Base-by-base conservation (phyloP, 1,284 basidiomycete species). In the Sporisorium scitamineum region DNA sequence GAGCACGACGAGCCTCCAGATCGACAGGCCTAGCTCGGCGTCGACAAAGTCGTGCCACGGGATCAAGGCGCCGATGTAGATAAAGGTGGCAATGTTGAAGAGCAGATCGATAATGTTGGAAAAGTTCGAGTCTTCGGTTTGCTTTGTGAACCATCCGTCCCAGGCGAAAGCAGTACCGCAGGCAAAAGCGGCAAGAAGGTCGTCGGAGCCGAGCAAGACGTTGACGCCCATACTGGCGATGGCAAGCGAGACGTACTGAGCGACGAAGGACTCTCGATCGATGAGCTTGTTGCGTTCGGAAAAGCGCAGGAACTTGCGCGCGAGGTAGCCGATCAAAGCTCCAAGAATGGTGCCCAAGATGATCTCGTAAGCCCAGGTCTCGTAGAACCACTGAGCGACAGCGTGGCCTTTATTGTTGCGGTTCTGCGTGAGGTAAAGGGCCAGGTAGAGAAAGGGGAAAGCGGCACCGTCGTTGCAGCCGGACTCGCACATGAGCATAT, bases 111-210 rank as follows among this genome's bases (percentile, higher is more conserved):
- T 94, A 80, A 99, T 96, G 86, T 93, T 95, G 78, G 92, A 94
- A 88, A 99, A 99, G 78, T 95, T 92, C 32, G 83, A 84, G 62
- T 82, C 80, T 61, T 97, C 95, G 2, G 95, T 99, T 79, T 97
- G 95, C 78, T 92, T 90, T 88, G 97, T 97, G 88, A 97, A 97
- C 71, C 95, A 83, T 27, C 81, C 87, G 79, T 99, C 96, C 96
- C 96, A 99, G 0, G 95, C 97, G 84, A 98, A 99, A 1, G 95
- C 94, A 4, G 93, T 92, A 24, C 97, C 97, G 82, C 95, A 98
- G 1, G 92, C 92, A 85, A 99, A 99, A 0, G 96, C 93, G 13
- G 95, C 83, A 13, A 85, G 79, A 18, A 84, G 59, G 51, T 84
- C 84, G 60, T 85, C 84, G 45, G 80, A 83, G 26, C 84, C 84